Conservation (phyloP, 2,329 filamentous ascomycete species). For the Fusarium veterinarium region DNA sequence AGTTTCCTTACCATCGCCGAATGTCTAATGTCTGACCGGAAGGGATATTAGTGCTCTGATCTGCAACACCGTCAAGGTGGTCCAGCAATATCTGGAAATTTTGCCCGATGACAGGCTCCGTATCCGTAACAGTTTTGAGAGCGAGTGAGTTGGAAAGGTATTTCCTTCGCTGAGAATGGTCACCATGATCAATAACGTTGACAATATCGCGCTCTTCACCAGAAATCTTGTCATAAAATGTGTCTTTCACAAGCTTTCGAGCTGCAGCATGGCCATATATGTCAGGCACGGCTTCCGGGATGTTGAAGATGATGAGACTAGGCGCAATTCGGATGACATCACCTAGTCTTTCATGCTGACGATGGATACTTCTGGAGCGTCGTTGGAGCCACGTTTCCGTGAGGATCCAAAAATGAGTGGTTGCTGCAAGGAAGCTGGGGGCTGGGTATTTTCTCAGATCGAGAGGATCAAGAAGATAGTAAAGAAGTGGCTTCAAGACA, state of each 20-base stretch:
- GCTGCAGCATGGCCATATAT: background rate
- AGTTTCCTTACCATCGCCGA: background rate
- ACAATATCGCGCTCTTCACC: background rate
- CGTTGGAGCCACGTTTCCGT: background rate
- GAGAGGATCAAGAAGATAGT: background rate
- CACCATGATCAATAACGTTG: background rate
- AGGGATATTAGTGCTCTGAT: accelerated
- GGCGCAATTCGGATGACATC: background rate
- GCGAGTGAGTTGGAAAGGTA: background rate
- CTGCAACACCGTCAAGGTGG: background rate
- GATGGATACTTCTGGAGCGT: background rate
- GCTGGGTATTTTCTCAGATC: background rate
- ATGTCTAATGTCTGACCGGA: background rate
- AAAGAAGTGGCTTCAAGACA: background rate
- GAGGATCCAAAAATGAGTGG: background rate
- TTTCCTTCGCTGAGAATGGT: background rate
- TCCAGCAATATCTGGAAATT: background rate
- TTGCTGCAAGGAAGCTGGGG: background rate
- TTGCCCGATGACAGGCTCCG: background rate
- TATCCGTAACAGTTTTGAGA: background rate
- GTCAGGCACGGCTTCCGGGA: background rate
- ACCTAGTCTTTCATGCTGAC: background rate
- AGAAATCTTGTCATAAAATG: background rate
- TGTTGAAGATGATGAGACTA: background rate
- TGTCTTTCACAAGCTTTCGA: background rate